A percentile compares a stretch with the other conserved stretches of the same genome.
These are phyloP conservation scores for Aspergillus fumigatiaffinis DNA, from an alignment of 2,329 filamentous ascomycete genomes.

Conservation along the genomic window DNA sequence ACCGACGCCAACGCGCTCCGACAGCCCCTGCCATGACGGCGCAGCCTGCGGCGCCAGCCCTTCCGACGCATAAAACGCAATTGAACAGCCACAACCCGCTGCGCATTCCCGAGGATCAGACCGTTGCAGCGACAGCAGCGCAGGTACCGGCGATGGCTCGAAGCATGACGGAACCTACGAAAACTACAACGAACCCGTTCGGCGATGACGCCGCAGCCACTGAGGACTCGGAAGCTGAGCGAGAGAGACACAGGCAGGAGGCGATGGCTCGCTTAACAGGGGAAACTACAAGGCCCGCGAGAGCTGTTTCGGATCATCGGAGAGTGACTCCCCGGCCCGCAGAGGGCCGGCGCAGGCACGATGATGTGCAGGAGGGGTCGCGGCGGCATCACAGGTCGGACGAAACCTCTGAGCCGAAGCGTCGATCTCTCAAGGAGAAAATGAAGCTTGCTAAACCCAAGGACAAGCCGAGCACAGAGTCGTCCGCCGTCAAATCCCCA, in stretches of 20 bases:
- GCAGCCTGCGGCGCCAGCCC: slow-evolving; percentile 8
- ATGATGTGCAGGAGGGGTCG: not conserved
- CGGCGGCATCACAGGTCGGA: slow-evolving; percentile 3
- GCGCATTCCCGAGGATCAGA: not conserved
- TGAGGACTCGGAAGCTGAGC: slow-evolving; percentile 14
- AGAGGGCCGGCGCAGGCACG: not conserved
- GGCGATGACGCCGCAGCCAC: not conserved
- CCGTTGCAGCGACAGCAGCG: not conserved
- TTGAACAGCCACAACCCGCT: not conserved
- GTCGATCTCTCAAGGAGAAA: slow-evolving; percentile 29
- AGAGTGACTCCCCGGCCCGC: slow-evolving; percentile 6
- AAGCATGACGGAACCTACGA: not conserved
- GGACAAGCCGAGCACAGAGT: slow-evolving; percentile 5
- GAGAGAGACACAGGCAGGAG: slow-evolving; percentile 27
- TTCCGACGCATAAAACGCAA: slow-evolving; percentile 5
- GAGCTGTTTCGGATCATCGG: slow-evolving; percentile 6
- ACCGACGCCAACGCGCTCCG: slow-evolving; percentile 25
- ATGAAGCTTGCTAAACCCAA: slow-evolving; percentile 22
- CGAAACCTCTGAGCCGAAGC: slow-evolving; percentile 15
- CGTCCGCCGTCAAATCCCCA: not conserved
- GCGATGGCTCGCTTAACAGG: slow-evolving; percentile 35
- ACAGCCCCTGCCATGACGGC: slow-evolving; percentile 11
- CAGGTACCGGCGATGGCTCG: not conserved
- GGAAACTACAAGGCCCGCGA: slow-evolving; percentile 8
- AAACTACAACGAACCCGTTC: not conserved